Conservation (phyloP, 768 basidiomycete species). For the Scleroderma citrinum region DNA sequence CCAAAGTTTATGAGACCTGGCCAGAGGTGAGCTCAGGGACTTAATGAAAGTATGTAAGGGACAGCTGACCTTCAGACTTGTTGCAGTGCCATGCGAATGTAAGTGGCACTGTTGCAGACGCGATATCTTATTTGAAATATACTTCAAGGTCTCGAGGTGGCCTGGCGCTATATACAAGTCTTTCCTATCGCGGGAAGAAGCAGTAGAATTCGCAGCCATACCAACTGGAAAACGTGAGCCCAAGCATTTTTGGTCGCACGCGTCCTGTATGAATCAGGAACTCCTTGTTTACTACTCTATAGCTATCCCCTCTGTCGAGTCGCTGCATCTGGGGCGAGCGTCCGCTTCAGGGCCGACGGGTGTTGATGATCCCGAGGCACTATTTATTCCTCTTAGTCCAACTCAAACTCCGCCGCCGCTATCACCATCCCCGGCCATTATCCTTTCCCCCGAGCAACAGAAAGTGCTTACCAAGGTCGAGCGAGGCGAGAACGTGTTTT, state of each 20-base stretch:
- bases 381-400: background rate
- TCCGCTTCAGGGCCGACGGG: background rate
- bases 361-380: background rate
- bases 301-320: background rate
- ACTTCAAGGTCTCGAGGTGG: conserved; percentile 40
- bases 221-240: conserved; percentile 12
- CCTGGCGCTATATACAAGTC: conserved; percentile 49
- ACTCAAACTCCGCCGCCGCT: background rate
- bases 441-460: conserved; percentile 49
- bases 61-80: background rate
- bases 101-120: background rate
- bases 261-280: no score
- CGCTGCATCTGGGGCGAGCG: background rate
- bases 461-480: conserved; percentile 48
- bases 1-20: conserved; percentile 55
- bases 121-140: background rate
- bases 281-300: background rate
- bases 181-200: conserved; percentile 39
- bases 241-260: no score
- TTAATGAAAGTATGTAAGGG: no score
- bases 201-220: conserved; percentile 44
- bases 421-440: conserved; percentile 16
- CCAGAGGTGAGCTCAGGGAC: conserved; percentile 40
- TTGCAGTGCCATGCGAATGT: conserved; percentile 46
- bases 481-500: conserved; percentile 65